phyloP scores from a whole-genome alignment of 2,329 filamentous ascomycete species.

The Colletotrichum sublineola region DNA sequence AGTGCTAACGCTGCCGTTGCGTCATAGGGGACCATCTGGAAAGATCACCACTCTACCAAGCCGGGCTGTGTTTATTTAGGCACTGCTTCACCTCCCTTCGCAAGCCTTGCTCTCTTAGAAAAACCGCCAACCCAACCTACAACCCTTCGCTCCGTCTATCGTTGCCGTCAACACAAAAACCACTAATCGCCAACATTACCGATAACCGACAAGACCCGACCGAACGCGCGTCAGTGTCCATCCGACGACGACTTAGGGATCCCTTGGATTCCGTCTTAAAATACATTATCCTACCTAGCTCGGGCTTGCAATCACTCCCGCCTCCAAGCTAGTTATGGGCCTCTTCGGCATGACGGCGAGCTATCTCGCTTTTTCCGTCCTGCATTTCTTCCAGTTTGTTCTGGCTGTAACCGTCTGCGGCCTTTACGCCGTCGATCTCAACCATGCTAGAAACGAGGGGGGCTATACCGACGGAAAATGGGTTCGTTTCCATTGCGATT shows the following conservation, averaged over 20 bases:
- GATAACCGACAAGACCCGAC: background rate
- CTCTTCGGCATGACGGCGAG: conserved; percentile 59
- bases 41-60: background rate
- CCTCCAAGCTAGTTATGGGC: conserved; percentile 55
- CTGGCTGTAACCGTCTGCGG: conserved; percentile 83
- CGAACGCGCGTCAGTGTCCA: background rate
- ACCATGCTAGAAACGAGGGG: conserved; percentile 62
- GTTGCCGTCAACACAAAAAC: background rate
- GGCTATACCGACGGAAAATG: conserved; percentile 75
- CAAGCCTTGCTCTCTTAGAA: background rate
- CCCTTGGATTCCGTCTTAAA: background rate
- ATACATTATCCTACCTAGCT: background rate
- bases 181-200: background rate
- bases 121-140: background rate
- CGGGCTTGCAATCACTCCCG: background rate
- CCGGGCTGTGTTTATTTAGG: background rate
- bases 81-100: background rate
- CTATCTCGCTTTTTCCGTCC: conserved; percentile 68
- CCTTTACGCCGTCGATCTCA: conserved; percentile 80
- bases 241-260: background rate
- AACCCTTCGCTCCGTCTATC: too few species aligned
- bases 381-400: conserved; percentile 84
- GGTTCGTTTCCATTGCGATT: conserved; percentile 60
- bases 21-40: conserved; percentile 33
- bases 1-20: background rate